A percentile compares a stretch with the other conserved stretches of the same genome.
These are phyloP conservation scores for Coniophora puteana DNA, from an alignment of 1,284 basidiomycete species.

Conservation along the genomic window DNA sequence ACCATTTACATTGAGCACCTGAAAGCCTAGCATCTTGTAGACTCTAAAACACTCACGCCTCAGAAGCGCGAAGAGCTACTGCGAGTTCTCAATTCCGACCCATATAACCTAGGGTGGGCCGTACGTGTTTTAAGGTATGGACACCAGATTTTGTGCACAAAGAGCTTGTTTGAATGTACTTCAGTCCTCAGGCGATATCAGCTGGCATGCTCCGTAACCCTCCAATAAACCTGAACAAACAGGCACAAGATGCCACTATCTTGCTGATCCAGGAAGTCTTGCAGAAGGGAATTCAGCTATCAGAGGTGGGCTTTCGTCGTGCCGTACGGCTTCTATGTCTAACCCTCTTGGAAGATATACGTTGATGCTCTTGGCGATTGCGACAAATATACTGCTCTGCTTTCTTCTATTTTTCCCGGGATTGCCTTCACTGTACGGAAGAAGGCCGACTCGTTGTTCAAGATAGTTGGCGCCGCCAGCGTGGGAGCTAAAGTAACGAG, in stretches of 20 bases:
- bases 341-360: constrained; percentile 60
- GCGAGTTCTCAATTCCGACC: constrained; percentile 60
- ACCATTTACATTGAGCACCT: constrained; percentile 1
- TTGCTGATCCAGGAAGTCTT: constrained; percentile 83
- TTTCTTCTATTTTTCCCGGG: constrained; percentile 77
- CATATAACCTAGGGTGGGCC: constrained; percentile 75
- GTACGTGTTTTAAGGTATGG: constrained; percentile 73
- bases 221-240: constrained; percentile 88
- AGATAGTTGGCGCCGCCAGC: constrained; percentile 95
- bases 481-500: constrained; percentile 97
- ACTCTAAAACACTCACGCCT: constrained; percentile 89
- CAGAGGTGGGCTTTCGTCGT: constrained; percentile 50
- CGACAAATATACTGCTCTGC: constrained; percentile 77
- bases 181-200: constrained; percentile 88
- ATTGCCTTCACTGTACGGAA: constrained; percentile 87
- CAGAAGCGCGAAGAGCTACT: constrained; percentile 66
- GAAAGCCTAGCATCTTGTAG: constrained; percentile 33
- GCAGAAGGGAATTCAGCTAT: constrained; percentile 76
- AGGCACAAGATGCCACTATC: constrained; percentile 91
- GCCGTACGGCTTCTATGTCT: not conserved
- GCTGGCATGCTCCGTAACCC: constrained; percentile 85
- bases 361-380: constrained; percentile 95
- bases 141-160: not conserved
- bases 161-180: constrained; percentile 15
- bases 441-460: constrained; percentile 95